Base-by-base conservation (phyloP, 352 stramenopile species). In the Pseudoperonospora humuli region DNA sequence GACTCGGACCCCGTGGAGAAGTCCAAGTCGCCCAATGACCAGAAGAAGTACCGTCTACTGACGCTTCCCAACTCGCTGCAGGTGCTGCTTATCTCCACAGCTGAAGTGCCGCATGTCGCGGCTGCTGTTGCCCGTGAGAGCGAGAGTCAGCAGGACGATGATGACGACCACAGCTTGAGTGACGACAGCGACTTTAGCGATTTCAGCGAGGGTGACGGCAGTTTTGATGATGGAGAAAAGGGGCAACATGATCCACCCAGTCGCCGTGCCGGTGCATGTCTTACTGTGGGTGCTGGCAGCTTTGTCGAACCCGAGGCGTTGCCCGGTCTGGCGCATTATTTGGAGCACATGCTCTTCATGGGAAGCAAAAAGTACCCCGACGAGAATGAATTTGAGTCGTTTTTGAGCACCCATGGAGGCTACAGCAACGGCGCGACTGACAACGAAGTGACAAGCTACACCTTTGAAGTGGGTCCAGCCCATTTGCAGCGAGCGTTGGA, bases 281-380 rank as follows among this genome's bases (percentile, higher is more conserved):
- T 88, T 7, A 84, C 76, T 1, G 72, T 88, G 3, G 76, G 76
- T 11, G 69, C 82, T 10, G 76, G 74, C 39, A 85, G 71, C 55
- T 86, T 85, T 45, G 66, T 69, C 1, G 82, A 95, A 39, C 76
- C 80, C 5, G 58, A 65, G 45, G 20, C 70, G n/a, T 46, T 93
- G 8, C 74, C 75, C 1, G 90, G 85, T 2, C 65, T 93, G 19
- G 86, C 86, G 14, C 89, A 97, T 58, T 96, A 95, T 43, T 64
- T 97, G 33, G 92, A 97, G 72, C 93, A 98, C 67, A 97, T 98
- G 93, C 73, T 97, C 13, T 98, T 98, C 57, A 96, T 98, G 86
- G 92, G 76, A 5, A 95, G 78, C 21, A 39, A 52, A 11, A 97
- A 97, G 53, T 97, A 96, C 56, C 91, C 89, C 5, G 76, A 91